Evolutionary conservation across 768 basidiomycete genomes (phyloP).

Genomic region (Phylloporus arenicola): DNA sequence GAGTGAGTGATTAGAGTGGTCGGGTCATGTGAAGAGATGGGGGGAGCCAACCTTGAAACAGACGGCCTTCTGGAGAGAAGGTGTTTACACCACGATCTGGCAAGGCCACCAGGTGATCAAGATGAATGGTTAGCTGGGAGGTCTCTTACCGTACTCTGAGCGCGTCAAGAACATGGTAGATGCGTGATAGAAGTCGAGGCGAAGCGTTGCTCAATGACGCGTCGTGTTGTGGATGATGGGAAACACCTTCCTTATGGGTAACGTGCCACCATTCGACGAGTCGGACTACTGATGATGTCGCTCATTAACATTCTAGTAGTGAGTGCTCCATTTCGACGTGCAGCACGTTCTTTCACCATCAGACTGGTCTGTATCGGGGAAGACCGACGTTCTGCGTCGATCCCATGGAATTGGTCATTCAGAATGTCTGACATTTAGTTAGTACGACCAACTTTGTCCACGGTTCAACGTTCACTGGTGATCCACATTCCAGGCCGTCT

Average conservation of each 20-base stretch:
- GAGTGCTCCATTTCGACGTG: slow-evolving; percentile 28
- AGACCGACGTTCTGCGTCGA: slow-evolving; percentile 97
- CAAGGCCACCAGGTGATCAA: neutral
- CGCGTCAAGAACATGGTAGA: slow-evolving; percentile 83
- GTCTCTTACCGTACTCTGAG: slow-evolving; percentile 78
- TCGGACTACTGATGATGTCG: too few species aligned
- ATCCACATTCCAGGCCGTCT: slow-evolving; percentile 78
- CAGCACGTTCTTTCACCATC: neutral
- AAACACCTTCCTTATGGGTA: too few species aligned
- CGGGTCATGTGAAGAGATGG: neutral
- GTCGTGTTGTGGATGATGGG: slow-evolving; percentile 13
- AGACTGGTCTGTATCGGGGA: slow-evolving; percentile 78
- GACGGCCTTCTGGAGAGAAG: slow-evolving; percentile 95
- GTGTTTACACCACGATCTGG: slow-evolving; percentile 97
- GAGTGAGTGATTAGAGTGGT: slow-evolving; percentile 13
- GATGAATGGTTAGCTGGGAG: neutral
- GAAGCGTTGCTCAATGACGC: slow-evolving; percentile 16
- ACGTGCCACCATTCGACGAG: too few species aligned
- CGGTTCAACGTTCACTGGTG: too few species aligned
- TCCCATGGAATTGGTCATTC: slow-evolving; percentile 59
- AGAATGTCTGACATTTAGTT: slow-evolving; percentile 38
- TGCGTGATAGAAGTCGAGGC: slow-evolving; percentile 2
- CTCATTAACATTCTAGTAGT: slow-evolving; percentile 57
- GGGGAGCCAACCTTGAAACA: slow-evolving; percentile 84
- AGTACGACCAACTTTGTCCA: slow-evolving; percentile 87